phyloP scores from a whole-genome alignment of 768 basidiomycete genomes.

The Podaxis rugospora region DNA sequence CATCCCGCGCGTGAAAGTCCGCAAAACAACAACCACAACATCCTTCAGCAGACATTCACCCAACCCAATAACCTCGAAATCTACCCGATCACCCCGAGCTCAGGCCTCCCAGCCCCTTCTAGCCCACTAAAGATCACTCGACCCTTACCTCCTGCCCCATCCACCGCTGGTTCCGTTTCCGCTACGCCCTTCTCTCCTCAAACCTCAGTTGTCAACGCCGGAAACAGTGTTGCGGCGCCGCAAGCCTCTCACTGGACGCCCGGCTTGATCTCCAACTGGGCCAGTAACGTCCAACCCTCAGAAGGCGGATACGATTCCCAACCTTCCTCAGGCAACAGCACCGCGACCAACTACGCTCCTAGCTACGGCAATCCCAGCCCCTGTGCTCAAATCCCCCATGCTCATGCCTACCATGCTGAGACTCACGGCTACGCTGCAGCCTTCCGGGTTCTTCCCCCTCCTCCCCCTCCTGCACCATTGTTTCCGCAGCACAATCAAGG shows the following conservation, averaged over 20 bases:
- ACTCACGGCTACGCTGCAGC: no score
- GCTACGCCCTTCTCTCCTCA: background rate
- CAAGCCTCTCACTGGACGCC: background rate
- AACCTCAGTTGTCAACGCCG: background rate
- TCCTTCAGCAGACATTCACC: background rate
- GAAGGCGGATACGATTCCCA: background rate
- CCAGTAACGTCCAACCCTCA: background rate
- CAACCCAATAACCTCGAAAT: background rate
- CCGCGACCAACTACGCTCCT: background rate
- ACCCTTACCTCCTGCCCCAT: background rate
- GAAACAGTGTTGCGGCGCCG: background rate
- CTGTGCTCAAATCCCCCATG: background rate
- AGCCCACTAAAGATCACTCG: background rate
- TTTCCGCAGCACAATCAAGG: background rate
- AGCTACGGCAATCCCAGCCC: background rate
- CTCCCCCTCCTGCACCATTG: background rate
- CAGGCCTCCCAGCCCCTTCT: background rate
- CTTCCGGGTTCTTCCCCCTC: background rate
- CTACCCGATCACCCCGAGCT: background rate
- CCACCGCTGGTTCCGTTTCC: background rate
- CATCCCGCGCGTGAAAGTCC: background rate
- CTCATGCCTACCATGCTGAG: background rate
- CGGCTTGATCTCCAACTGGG: background rate
- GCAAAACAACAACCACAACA: background rate
- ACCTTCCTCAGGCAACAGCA: background rate